These are phyloP conservation scores for Malus fusca DNA, from an alignment of 306 rosid genomes.

Conservation along the genomic window DNA sequence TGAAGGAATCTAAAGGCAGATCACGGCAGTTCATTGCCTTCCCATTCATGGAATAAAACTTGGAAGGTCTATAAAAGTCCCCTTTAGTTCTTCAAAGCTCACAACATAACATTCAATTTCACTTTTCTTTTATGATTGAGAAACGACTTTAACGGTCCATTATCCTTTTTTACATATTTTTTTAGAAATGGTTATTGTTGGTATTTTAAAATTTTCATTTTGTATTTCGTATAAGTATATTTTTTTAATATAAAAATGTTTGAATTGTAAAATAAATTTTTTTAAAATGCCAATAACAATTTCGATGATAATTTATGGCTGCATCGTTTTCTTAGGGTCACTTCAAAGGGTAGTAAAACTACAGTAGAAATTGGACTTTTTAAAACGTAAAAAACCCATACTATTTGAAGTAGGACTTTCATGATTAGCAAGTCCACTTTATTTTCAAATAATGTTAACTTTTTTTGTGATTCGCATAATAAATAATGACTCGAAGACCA, in stretches of 20 bases:
- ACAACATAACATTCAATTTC: neutral
- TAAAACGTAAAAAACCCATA: too few relatives aligned
- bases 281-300: too few relatives aligned
- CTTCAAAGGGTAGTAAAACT: neutral
- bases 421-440: neutral
- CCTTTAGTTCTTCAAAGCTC: constrained; percentile 6
- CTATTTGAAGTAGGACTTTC: neutral
- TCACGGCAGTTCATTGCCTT: constrained; percentile 22
- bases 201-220: too few relatives aligned
- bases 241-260: too few relatives aligned
- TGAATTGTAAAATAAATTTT: too few relatives aligned
- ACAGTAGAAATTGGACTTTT: neutral
- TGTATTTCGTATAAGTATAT: too few relatives aligned
- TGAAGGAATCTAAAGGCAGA: constrained; percentile 30
- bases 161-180: too few relatives aligned
- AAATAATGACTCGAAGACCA: neutral
- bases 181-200: too few relatives aligned
- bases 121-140: neutral
- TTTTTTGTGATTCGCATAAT: neutral
- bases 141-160: too few relatives aligned
- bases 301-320: neutral
- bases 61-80: constrained; percentile 5
- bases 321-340: neutral
- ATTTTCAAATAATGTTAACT: neutral
- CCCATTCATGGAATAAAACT: constrained; percentile 4